Evolutionary conservation across 2,329 filamentous ascomycete genomes (phyloP).

Genomic region (Alternaria ethzedia): DNA sequence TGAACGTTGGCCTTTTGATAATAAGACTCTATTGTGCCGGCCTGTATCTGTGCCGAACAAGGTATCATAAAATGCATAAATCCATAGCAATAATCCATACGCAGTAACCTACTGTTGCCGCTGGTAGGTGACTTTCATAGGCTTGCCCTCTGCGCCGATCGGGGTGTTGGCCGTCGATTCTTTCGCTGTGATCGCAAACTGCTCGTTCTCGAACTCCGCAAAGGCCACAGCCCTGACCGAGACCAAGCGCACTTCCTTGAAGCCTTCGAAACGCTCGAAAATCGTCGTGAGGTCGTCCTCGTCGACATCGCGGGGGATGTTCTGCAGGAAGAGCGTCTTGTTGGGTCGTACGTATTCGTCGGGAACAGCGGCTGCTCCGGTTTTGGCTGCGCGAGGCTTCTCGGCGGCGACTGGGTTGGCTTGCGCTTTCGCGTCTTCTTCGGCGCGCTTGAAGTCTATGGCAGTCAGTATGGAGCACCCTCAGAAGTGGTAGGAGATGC

Average conservation of each 20-base stretch:
- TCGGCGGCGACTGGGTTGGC: conserved; percentile 66
- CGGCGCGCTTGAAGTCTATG: conserved; percentile 77
- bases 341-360: conserved; percentile 98
- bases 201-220: conserved; percentile 92
- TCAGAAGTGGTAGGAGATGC: not conserved
- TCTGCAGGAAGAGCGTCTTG: conserved; percentile 94
- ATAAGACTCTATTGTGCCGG: conserved; percentile 13
- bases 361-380: conserved; percentile 80
- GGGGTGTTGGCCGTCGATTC: conserved; percentile 88
- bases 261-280: conserved; percentile 90
- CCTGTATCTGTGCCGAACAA: conserved; percentile 17
- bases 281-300: conserved; percentile 79
- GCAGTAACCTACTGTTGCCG: conserved; percentile 66
- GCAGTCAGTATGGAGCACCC: conserved; percentile 43
- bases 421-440: conserved; percentile 78
- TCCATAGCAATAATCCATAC: conserved; percentile 23
- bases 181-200: conserved; percentile 89
- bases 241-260: conserved; percentile 89
- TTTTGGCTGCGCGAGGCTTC: conserved; percentile 66
- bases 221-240: conserved; percentile 92
- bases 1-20: conserved; percentile 10
- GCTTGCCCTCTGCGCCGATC: conserved; percentile 74
- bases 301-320: conserved; percentile 85
- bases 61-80: conserved; percentile 33
- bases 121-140: conserved; percentile 96